Evolutionary conservation across 192 early-diverging fungal genomes (phyloP), one percentile per base, ranked within the genome.

Genomic region (Coemansia sp.): DNA sequence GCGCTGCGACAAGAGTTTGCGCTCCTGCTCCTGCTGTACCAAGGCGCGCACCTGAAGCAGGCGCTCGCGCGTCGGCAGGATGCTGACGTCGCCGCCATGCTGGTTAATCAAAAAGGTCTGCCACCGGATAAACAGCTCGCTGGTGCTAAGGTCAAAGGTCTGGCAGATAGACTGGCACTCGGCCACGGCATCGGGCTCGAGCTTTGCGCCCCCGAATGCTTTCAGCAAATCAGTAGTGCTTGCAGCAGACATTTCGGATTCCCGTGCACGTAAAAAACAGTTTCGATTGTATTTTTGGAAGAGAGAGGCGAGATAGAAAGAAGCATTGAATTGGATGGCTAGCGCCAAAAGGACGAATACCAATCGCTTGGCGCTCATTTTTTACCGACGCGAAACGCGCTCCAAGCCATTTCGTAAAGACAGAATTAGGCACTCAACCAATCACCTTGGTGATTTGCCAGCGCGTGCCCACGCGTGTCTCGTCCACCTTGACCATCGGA

Each of bases 401-500:
- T 49, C 40, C 41, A 37, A 50, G 43, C 43, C 9, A 10, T 11
- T n/a, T n/a, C n/a, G n/a, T n/a, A n/a, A n/a, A n/a, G n/a, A n/a
- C n/a, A n/a, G n/a, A n/a, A n/a, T n/a, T n/a, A n/a, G n/a, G n/a
- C 4, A 48, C 47, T 70, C 52, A 78, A 23, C 68, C 68, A 40
- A 76, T 57, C 25, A 80, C 66, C 13, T 57, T 64, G n/a, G 69
- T 75, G 23, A 83, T 80, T 11, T 81, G 79, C 80, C 86, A 81
- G 25, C 87, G 83, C 23, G 85, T 80, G 7, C 83, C 85, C 18
- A 75, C 56, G 15, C 85, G 60, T 37, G 54, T 66, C 66, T 87
- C 79, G 54, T 81, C 79, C 14, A 84, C 83, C 65, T 85, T 79
- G 38, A 89, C 72, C 36, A 81, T 81, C 3, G 87, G 76, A 43